Evolutionary conservation across 768 basidiomycete genomes (phyloP), one percentile per base, ranked within the genome.

Genomic region (Boletus rubescentipes): DNA sequence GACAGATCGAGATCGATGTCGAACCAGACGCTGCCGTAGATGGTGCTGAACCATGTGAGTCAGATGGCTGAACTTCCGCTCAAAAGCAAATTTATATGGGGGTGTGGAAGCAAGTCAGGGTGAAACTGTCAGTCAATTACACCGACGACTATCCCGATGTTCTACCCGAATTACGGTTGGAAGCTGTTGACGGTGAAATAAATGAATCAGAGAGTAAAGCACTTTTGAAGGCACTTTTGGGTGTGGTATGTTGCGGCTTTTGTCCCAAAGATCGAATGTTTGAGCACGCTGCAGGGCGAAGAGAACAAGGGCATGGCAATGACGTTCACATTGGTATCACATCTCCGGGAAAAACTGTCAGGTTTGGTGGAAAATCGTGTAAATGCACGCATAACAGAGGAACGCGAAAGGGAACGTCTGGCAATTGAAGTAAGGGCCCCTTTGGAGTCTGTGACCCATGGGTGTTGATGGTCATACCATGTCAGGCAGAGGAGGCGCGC

Each of bases 241-340:
- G 74, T 61, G 76, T 85, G 65, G 86, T 86, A 69, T 53, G 83
- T 51, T 20, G 5, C 2, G 73, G 37, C 14, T 29, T 38, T 50
- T 30, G 54, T 39, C 38, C 39, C 37, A 32, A 30, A 15, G 29
- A 20, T 14, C 10, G 32, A 32, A n/a, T 36, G 18, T 32, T 48
- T 30, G 49, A 54, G 44, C 34, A 29, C 32, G 21, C 36, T 44
- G 31, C 53, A 91, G 88, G 90, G 89, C 51, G 82, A 87, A 65
- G 92, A 94, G 66, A 93, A 90, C 68, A 64, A 92, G 20, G 93
- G 93, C 39, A 95, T 95, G 88, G 94, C 97, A 3, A 98, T 98
- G 94, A 95, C 94, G 16, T 99, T 97, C 67, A 93, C 96, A 0
- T 77, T 99, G 16, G 86, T 93, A 11, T 87, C 90, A 0, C 86